phyloP scores from a whole-genome alignment of 2,329 filamentous ascomycete genomes.

The Penicillium psychrosexuale region DNA sequence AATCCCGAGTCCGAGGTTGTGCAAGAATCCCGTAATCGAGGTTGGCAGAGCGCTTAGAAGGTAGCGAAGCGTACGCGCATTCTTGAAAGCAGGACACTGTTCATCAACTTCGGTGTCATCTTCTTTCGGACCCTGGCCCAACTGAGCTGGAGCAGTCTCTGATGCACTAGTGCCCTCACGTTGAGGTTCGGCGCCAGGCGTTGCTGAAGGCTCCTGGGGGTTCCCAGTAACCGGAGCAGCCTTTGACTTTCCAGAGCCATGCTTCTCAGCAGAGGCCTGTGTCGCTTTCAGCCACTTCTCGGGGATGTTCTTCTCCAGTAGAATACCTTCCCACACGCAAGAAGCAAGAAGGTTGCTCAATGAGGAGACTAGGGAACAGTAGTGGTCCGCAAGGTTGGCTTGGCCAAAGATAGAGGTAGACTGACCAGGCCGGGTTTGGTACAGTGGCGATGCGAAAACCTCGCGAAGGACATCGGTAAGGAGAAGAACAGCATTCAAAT shows the following conservation, averaged over 20 bases:
- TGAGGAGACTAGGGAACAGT: conserved; percentile 67
- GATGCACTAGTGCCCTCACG: conserved; percentile 22
- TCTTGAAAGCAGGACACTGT: conserved; percentile 57
- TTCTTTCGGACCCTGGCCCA: conserved; percentile 17
- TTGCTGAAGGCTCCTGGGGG: conserved; percentile 20
- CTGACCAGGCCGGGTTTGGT: conserved; percentile 60
- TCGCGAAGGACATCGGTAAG: conserved; percentile 72
- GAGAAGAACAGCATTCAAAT: conserved; percentile 71
- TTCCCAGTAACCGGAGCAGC: conserved; percentile 26
- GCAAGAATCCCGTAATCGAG: conserved; percentile 79
- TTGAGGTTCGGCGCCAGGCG: conserved; percentile 26
- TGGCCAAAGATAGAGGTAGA: conserved; percentile 65
- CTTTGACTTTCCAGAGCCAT: conserved; percentile 43
- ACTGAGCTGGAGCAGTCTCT: conserved; percentile 17
- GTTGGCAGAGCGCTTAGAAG: conserved; percentile 75
- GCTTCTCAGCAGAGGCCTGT: conserved; percentile 39
- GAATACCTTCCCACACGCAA: conserved; percentile 80
- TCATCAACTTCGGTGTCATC: conserved; percentile 26
- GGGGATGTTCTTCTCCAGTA: conserved; percentile 70
- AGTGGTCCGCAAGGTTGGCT: conserved; percentile 82
- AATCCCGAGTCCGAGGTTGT: conserved; percentile 77
- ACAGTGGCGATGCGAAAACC: conserved; percentile 64
- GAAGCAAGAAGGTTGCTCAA: conserved; percentile 75
- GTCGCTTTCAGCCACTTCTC: conserved; percentile 53
- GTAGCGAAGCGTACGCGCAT: conserved; percentile 72